phyloP scores from a whole-genome alignment of 768 basidiomycete genomes.

The Tricholoma terreum region DNA sequence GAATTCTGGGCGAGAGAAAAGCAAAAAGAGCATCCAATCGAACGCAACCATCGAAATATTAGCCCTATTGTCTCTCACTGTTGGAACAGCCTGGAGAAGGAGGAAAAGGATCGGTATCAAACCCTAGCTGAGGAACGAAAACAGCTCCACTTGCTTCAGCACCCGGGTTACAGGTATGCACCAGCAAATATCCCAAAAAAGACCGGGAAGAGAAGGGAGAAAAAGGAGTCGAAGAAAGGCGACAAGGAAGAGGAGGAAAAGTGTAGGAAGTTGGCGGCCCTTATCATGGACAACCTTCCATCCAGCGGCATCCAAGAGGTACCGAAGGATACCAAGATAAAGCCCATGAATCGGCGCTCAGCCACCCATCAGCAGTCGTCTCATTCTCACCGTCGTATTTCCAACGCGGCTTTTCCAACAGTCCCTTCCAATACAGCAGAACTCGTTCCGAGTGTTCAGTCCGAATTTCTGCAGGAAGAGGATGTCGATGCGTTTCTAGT shows the following conservation, averaged over 20 bases:
- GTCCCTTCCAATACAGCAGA: neutral
- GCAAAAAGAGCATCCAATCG: conserved; percentile 43
- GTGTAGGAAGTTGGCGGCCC: conserved; percentile 35
- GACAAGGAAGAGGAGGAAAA: conserved; percentile 33
- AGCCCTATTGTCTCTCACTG: conserved; percentile 59
- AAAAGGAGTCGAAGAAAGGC: conserved; percentile 29
- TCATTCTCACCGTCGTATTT: neutral
- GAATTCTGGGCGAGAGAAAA: conserved; percentile 55
- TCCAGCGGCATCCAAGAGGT: conserved; percentile 25
- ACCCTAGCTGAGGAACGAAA: conserved; percentile 42
- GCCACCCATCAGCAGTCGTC: neutral
- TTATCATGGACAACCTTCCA: conserved; percentile 33
- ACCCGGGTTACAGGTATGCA: conserved; percentile 57
- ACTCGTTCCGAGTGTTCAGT: neutral
- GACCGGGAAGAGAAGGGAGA: conserved; percentile 35
- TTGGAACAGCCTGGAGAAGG: conserved; percentile 52
- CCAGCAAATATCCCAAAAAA: conserved; percentile 32
- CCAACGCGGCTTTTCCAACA: neutral
- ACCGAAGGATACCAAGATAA: conserved; percentile 12
- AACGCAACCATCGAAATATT: conserved; percentile 65
- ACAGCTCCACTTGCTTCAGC: conserved; percentile 40
- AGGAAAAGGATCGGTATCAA: conserved; percentile 41
- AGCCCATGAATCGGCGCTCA: neutral
- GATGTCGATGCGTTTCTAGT: neutral
- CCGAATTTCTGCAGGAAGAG: neutral